phyloP scores from a whole-genome alignment of 139 green algal genomes.

The Chlamydomonas sphaeroides region DNA sequence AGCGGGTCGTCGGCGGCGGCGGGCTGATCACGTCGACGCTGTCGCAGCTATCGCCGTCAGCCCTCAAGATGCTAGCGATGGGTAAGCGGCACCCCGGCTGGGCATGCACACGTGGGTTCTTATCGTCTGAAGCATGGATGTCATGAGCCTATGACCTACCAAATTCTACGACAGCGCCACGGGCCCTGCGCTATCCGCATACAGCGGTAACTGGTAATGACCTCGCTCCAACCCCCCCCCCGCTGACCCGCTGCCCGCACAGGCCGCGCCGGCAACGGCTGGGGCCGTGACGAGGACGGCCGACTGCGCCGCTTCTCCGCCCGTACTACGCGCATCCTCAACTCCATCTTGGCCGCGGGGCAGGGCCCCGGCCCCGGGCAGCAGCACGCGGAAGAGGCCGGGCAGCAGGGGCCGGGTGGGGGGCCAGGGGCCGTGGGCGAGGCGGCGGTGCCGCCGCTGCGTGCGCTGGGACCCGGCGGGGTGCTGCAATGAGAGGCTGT shows the following conservation, averaged over 20 bases:
- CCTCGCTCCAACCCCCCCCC: not conserved
- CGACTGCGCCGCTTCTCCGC: constrained; percentile 34
- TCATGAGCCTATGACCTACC: too few species aligned
- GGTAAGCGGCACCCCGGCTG: constrained; percentile 1
- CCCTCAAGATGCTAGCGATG: constrained; percentile 25
- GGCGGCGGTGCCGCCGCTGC: too few species aligned
- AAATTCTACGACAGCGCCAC: too few species aligned
- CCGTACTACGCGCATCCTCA: constrained; percentile 37
- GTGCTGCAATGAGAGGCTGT: too few species aligned
- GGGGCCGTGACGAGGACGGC: constrained; percentile 30
- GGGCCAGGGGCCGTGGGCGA: too few species aligned
- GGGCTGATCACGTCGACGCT: not conserved
- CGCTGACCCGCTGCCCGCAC: not conserved
- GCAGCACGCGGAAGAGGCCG: too few species aligned
- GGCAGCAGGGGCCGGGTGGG: too few species aligned
- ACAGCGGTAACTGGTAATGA: not conserved
- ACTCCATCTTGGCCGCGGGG: constrained; percentile 4
- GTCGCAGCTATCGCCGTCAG: constrained; percentile 20
- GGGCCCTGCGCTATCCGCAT: too few species aligned
- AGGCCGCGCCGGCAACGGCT: not conserved
- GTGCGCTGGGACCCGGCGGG: too few species aligned
- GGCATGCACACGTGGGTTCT: too few species aligned
- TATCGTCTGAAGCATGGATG: too few species aligned
- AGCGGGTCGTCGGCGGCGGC: not conserved
- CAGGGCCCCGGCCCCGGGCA: not conserved